Conservation (phyloP, 179 eudicot species). For the Drosera spatulata region DNA sequence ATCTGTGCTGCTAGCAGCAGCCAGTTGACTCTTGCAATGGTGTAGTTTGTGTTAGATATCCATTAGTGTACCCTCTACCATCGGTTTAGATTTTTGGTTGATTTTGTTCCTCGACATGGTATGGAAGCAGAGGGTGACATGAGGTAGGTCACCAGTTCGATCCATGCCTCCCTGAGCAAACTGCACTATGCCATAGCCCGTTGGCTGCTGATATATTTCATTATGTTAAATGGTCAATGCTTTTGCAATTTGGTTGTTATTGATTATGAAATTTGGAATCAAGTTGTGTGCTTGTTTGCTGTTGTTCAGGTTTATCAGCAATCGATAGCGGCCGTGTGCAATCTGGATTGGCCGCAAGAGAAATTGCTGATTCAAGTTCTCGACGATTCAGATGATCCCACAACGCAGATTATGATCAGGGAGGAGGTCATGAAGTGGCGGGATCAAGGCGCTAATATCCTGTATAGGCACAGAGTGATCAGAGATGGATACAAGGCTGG, state of each 20-base stretch:
- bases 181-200: no score
- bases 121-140: no score
- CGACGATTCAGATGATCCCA: slow-evolving; percentile 89
- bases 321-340: slow-evolving; percentile 89
- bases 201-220: no score
- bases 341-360: slow-evolving; percentile 78
- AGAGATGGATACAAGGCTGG: slow-evolving; percentile 97
- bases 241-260: not conserved
- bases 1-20: no score
- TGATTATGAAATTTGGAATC: not conserved
- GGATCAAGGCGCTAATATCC: slow-evolving; percentile 65
- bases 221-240: not conserved
- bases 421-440: slow-evolving; percentile 91
- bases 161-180: no score
- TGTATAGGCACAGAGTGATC: slow-evolving; percentile 71
- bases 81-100: no score
- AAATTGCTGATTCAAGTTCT: slow-evolving; percentile 66
- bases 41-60: no score
- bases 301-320: slow-evolving; percentile 82
- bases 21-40: no score
- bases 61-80: no score
- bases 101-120: no score
- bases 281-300: not conserved
- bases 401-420: slow-evolving; percentile 63
- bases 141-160: no score